Evolutionary conservation across 2,329 filamentous ascomycete species (phyloP).

Genomic region (Exophiala spinifera): DNA sequence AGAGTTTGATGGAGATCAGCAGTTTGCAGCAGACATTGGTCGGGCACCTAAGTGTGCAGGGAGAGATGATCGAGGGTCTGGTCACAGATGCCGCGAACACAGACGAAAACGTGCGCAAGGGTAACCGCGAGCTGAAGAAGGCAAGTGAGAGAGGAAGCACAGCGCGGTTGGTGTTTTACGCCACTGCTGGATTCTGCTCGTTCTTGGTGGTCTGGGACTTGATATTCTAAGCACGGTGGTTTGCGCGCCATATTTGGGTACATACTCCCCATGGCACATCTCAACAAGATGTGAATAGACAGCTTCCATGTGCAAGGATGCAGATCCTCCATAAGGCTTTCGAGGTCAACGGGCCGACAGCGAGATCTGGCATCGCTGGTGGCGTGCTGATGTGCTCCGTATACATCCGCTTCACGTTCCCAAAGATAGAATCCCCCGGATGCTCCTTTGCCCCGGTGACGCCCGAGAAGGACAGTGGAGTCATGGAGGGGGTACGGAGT

Average conservation of each 20-base stretch:
- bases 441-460: not conserved
- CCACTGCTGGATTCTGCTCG: slow-evolving; percentile 70
- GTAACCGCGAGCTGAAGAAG: slow-evolving; percentile 87
- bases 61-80: slow-evolving; percentile 83
- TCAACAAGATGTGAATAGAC: no score
- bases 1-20: slow-evolving; percentile 86
- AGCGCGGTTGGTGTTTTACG: slow-evolving; percentile 75
- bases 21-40: slow-evolving; percentile 88
- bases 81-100: slow-evolving; percentile 80
- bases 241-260: no score
- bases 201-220: slow-evolving; percentile 77
- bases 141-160: slow-evolving; percentile 70
- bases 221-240: slow-evolving; percentile 52
- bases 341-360: no score
- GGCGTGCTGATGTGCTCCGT: no score
- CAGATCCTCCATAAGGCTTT: no score
- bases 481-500: no score
- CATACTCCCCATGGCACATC: not conserved
- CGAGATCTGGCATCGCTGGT: no score
- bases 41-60: slow-evolving; percentile 78
- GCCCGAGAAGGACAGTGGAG: not conserved
- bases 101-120: slow-evolving; percentile 79
- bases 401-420: no score
- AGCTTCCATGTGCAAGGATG: no score
- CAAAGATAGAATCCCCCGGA: not conserved